Conservation (phyloP, 1,284 basidiomycete genomes). For the Ustilago tritici region DNA sequence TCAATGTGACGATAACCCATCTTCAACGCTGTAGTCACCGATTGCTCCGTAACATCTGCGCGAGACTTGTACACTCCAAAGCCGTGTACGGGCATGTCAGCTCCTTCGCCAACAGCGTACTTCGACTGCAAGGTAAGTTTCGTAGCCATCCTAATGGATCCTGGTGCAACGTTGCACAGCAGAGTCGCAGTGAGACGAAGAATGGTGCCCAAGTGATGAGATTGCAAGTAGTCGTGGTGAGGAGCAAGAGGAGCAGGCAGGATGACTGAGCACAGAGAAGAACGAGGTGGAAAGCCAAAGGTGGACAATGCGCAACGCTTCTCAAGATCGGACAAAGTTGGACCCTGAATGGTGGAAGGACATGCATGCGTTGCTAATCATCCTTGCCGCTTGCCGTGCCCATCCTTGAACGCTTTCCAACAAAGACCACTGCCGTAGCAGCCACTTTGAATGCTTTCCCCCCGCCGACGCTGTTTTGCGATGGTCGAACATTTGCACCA, state of each 20-base stretch:
- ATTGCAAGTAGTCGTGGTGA: slow-evolving; percentile 1
- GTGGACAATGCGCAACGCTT: background rate
- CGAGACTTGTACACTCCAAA: slow-evolving; percentile 52
- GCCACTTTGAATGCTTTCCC: too few species aligned
- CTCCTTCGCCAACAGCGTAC: slow-evolving; percentile 36
- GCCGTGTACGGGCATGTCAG: slow-evolving; percentile 43
- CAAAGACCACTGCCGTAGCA: background rate
- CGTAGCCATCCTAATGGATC: slow-evolving; percentile 7
- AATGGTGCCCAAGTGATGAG: slow-evolving; percentile 3
- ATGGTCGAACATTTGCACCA: too few species aligned
- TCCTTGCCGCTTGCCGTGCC: background rate
- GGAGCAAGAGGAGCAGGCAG: background rate
- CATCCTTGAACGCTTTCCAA: background rate
- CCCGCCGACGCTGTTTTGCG: too few species aligned
- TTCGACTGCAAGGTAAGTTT: slow-evolving; percentile 42
- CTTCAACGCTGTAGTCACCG: slow-evolving; percentile 45
- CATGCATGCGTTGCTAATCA: slow-evolving; percentile 24
- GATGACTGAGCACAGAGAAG: background rate
- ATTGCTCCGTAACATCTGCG: slow-evolving; percentile 28
- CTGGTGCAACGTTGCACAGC: background rate
- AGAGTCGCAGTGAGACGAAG: slow-evolving; percentile 5
- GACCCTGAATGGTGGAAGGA: slow-evolving; percentile 19
- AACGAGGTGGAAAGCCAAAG: background rate
- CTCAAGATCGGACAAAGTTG: slow-evolving; percentile 4
- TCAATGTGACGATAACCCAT: slow-evolving; percentile 50